Base-by-base conservation (phyloP, 202 grass and related monocot species). In the Schoenoplectus triqueter region DNA sequence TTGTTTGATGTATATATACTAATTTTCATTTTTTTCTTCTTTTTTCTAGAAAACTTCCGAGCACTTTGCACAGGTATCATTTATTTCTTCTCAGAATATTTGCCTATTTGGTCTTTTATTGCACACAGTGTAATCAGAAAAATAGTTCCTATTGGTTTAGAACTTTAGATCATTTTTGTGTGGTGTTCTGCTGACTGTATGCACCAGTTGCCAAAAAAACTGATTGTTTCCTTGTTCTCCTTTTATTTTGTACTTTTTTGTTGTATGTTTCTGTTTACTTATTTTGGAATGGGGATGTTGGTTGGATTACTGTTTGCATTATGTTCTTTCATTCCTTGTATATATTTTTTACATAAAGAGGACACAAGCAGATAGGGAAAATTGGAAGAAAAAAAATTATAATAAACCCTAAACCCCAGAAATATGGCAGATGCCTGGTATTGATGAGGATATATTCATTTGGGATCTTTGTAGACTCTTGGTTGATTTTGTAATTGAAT, bases 1-100 rank as follows among this genome's bases (percentile, higher is more conserved):
- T 82, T 66, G 46, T n/a, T 67, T 67, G 13, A 22, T 69, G 50
- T 2, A 19, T 55, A 9, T 47, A 55, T 5, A 66, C n/a, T 71
- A 86, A 83, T 50, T n/a, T 40, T 80, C 86, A 8, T 11, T 15
- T 52, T 82, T 69, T 69, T 3, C 3, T 7, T 64, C 20, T 80
- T n/a, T 31, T 31, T 31, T 31, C 20, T 93, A 99, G 93, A 99
- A 66, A 99, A 99, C 85, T 99, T 99, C 86, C 87, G 93, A 59
- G 93, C 93, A 4, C 93, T 99, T 85, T 99, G 96, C 93, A 99
- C 96, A 85, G 96, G 93, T 99, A 82, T 87, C 7, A 57, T 60
- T 60, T 44, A 3, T 78, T 41, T 60, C 22, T 41, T 9, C 31
- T 44, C 14, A 42, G 21, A 4, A 54, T 57, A 15, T 18, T 31